These are phyloP conservation scores for Ziziphus jujuba DNA, from an alignment of 306 rosid species.

Conservation along the genomic window DNA sequence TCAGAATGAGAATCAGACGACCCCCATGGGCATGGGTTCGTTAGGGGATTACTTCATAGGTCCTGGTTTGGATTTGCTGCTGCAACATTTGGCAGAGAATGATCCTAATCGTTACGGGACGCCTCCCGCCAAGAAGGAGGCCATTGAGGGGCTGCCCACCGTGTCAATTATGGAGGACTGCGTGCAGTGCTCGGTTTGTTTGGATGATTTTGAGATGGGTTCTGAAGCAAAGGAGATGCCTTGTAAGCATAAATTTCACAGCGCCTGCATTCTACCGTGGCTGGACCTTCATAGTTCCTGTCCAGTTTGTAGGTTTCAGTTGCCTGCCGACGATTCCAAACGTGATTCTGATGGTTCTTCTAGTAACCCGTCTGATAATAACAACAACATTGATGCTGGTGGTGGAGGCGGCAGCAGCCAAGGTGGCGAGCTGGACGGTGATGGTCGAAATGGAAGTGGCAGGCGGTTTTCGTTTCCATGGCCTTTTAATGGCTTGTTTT, in stretches of 20 bases:
- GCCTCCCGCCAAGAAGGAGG: conserved; percentile 77
- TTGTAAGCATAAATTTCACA: conserved; percentile 75
- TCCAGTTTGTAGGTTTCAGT: conserved; percentile 75
- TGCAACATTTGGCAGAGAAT: conserved; percentile 83
- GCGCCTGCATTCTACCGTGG: conserved; percentile 75
- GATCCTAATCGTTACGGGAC: conserved; percentile 77
- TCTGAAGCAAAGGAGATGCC: conserved; percentile 81
- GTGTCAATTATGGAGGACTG: conserved; percentile 45
- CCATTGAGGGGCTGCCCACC: conserved; percentile 60
- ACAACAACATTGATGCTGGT: conserved; percentile 13
- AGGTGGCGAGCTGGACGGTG: conserved; percentile 31
- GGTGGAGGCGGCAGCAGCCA: conserved; percentile 18
- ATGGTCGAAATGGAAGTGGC: conserved; percentile 47
- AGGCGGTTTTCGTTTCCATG: conserved; percentile 73
- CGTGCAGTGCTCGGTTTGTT: conserved; percentile 73
- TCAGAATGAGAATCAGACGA: conserved; percentile 44
- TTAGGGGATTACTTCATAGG: conserved; percentile 73
- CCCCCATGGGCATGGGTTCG: conserved; percentile 43
- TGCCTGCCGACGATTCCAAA: conserved; percentile 63
- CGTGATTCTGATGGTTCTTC: conserved; percentile 40
- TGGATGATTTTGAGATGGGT: conserved; percentile 71
- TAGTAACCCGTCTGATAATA: conserved; percentile 30
- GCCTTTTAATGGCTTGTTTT: conserved; percentile 71
- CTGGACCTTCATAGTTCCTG: conserved; percentile 84
- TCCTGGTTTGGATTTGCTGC: conserved; percentile 68